Evolutionary conservation across 2,329 filamentous ascomycete genomes (phyloP), one percentile per base, ranked within the genome.

Genomic region (Botrytis galanthina): DNA sequence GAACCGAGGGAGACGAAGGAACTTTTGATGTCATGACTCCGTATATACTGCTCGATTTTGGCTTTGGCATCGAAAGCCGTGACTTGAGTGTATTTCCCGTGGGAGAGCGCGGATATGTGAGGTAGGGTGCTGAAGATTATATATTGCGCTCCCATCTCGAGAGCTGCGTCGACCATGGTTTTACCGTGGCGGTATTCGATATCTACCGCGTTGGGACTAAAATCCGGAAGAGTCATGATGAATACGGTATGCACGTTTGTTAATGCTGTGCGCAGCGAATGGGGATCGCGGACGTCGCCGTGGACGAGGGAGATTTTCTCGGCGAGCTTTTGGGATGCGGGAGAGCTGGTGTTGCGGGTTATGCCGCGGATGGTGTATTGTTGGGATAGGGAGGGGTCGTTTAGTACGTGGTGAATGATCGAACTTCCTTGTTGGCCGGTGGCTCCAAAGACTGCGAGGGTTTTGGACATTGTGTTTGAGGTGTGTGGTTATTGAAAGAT

Each of bases 351-450:
- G 75, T 77, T 6, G 9, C 75, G 76, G n/a, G 85, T 87, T 67
- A 88, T 82, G 54, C 82, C 86, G 14, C 87, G 84, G 73, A 88
- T 82, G 64, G 81, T 84, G 81, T 83, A 88, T 71, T 84, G 77
- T 60, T 82, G 77, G 2, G 84, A 85, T 29, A 88, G 82, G 4
- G 79, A 77, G 1, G 83, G 76, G 75, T 87, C 83, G 51, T 81
- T 81, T 16, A 87, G 82, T 18, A 88, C 81, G 39, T 81, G 79
- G 66, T 83, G 79, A 72, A 87, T 81, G 14, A 87, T 81, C 14
- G 85, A 85, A 18, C 84, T 81, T 29, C 87, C 86, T 78, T 88
- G 87, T 51, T 85, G 82, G 74, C 86, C 86, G 0, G 86, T 88
- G 35, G 86, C 86, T 86, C 22, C 22, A 69, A 87, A 86, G 37